Conservation (phyloP, 169 alveolate species). For the Plasmodium malariae region DNA sequence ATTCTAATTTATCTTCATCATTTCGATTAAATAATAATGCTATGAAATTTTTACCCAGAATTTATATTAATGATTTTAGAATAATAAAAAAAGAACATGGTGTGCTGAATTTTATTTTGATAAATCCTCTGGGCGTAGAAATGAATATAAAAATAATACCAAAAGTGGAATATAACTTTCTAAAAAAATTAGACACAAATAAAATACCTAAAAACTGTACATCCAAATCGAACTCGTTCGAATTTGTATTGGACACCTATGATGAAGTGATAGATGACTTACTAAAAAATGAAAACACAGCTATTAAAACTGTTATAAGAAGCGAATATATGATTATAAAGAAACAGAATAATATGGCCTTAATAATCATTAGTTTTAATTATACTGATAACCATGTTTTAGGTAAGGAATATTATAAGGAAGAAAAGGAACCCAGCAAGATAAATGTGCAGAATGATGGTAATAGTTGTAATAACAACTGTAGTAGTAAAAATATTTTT, state of each 20-base stretch:
- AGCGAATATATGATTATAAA: slow-evolving; percentile 24
- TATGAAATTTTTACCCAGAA: slow-evolving; percentile 47
- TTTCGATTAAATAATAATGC: slow-evolving; percentile 50
- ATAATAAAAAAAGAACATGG: slow-evolving; percentile 57
- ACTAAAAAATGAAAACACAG: slow-evolving; percentile 17
- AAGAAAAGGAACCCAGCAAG: neutral
- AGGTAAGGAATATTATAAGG: neutral
- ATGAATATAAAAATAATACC: slow-evolving; percentile 69
- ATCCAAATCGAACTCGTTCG: slow-evolving; percentile 21
- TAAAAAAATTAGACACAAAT: slow-evolving; percentile 15
- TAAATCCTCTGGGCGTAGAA: slow-evolving; percentile 58
- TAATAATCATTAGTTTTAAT: slow-evolving; percentile 46
- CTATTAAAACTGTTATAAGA: slow-evolving; percentile 24
- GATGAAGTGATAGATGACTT: slow-evolving; percentile 66
- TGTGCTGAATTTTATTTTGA: slow-evolving; percentile 46
- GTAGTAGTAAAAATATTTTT: too few relatives aligned
- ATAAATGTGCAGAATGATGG: neutral
- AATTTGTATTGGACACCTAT: slow-evolving; percentile 39
- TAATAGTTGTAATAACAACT: too few relatives aligned
- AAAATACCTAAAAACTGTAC: slow-evolving; percentile 36
- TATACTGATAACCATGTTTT: slow-evolving; percentile 8
- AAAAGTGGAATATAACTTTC: slow-evolving; percentile 41
- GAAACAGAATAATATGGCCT: slow-evolving; percentile 69
- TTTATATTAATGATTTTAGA: slow-evolving; percentile 62
- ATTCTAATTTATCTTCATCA: slow-evolving; percentile 23